phyloP scores from a whole-genome alignment of 495 filamentous ascomycete genomes.

The Neurospora sp. region DNA sequence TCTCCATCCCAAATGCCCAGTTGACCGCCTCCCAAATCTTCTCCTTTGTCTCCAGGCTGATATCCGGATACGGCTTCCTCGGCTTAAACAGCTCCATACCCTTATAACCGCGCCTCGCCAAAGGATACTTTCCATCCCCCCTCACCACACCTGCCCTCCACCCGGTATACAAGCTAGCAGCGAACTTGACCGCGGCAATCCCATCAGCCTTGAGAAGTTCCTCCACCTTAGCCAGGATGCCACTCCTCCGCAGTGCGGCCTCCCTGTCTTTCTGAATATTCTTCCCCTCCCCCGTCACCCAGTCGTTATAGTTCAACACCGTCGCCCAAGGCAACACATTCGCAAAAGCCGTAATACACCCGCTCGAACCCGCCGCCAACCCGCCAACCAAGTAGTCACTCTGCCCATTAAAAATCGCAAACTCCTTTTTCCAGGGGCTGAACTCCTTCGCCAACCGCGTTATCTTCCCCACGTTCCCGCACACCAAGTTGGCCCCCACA shows the following conservation, averaged over 20 bases:
- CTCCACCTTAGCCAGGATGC: slow-evolving; percentile 39
- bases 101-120: slow-evolving; percentile 1
- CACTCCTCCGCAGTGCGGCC: slow-evolving; percentile 48
- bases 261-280: slow-evolving; percentile 32
- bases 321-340: slow-evolving; percentile 54
- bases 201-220: slow-evolving; percentile 45
- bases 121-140: not conserved
- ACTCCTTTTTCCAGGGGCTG: slow-evolving; percentile 30
- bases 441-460: slow-evolving; percentile 43
- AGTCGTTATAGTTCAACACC: slow-evolving; percentile 43
- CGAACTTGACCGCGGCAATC: slow-evolving; percentile 58
- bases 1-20: slow-evolving; percentile 37
- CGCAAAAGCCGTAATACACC: slow-evolving; percentile 57
- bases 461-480: slow-evolving; percentile 56
- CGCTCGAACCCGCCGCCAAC: slow-evolving; percentile 46
- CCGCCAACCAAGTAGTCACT: slow-evolving; percentile 61
- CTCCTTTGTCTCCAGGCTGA: slow-evolving; percentile 37
- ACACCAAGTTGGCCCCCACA: slow-evolving; percentile 59
- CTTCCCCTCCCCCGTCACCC: not conserved
- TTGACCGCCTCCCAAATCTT: slow-evolving; percentile 39
- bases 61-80: slow-evolving; percentile 47
- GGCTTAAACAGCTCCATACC: slow-evolving; percentile 46
- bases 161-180: slow-evolving; percentile 44
- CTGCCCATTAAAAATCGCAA: slow-evolving; percentile 59
- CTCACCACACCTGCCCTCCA: slow-evolving; percentile 43